phyloP scores from a whole-genome alignment of 805 yeast species.

The Candida golubevii region DNA sequence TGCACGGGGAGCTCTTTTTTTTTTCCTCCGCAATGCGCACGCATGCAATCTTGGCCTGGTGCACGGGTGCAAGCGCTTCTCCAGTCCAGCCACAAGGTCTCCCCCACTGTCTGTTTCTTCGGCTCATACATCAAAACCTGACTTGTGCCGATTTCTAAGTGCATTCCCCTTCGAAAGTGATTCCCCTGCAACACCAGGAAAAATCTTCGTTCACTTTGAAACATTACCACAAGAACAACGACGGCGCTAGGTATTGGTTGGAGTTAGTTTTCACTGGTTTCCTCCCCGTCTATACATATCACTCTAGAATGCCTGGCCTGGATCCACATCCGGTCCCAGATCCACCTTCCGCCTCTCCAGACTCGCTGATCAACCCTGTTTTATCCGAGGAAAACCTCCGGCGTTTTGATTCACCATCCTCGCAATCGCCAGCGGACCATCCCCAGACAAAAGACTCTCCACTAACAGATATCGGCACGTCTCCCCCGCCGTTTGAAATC shows the following conservation, averaged over 20 bases:
- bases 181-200: no score
- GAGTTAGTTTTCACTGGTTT: no score
- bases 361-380: conserved; percentile 1
- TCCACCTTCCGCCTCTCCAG: not conserved
- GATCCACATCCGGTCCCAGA: conserved; percentile 4
- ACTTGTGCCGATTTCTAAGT: no score
- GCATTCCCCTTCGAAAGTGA: no score
- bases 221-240: no score
- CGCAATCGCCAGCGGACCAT: conserved; percentile 5
- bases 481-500: conserved; percentile 36
- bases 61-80: conserved; percentile 9
- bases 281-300: no score
- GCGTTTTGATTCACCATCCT: conserved; percentile 4
- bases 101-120: not conserved
- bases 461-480: conserved; percentile 37
- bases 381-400: conserved; percentile 5
- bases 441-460: conserved; percentile 33
- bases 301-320: conserved; percentile 8
- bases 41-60: conserved; percentile 4
- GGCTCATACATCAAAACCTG: no score
- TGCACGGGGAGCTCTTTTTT: no score
- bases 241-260: no score
- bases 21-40: conserved; percentile 1
- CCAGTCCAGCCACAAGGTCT: conserved; percentile 8
- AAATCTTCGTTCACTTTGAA: no score